Evolutionary conservation across 2,329 filamentous ascomycete species (phyloP).

Genomic region (Stagonosporopsis rhizophila): DNA sequence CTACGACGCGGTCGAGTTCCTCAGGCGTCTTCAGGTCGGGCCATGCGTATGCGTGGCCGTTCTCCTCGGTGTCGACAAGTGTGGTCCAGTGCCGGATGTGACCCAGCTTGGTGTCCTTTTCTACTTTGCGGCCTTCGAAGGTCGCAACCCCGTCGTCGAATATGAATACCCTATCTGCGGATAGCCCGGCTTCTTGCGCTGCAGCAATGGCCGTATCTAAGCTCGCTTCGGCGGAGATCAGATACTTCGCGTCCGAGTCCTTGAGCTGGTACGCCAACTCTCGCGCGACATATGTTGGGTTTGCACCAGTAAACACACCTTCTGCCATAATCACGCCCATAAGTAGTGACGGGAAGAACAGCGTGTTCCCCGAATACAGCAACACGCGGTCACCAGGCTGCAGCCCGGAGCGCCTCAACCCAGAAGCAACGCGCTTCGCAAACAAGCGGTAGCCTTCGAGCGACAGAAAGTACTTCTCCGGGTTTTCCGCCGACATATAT

Average conservation of each 20-base stretch:
- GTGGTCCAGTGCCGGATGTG: conserved; percentile 67
- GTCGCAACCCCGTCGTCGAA: conserved; percentile 64
- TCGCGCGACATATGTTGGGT: conserved; percentile 70
- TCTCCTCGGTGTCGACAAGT: conserved; percentile 57
- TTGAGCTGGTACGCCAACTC: conserved; percentile 79
- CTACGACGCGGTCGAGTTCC: conserved; percentile 63
- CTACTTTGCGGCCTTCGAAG: conserved; percentile 52
- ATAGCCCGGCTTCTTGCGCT: conserved; percentile 64
- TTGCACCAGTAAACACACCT: conserved; percentile 78
- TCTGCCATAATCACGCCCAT: conserved; percentile 79
- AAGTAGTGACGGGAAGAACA: conserved; percentile 75
- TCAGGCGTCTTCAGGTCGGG: conserved; percentile 60
- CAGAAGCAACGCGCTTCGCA: conserved; percentile 74
- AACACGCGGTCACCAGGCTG: conserved; percentile 72
- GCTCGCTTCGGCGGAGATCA: conserved; percentile 68
- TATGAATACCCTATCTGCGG: conserved; percentile 65
- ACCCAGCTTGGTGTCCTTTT: conserved; percentile 48
- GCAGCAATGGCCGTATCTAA: conserved; percentile 72
- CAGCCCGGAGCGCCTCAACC: conserved; percentile 69
- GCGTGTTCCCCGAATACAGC: conserved; percentile 74
- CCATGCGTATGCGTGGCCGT: conserved; percentile 70
- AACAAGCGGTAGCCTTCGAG: conserved; percentile 70
- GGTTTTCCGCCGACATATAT: conserved; percentile 70
- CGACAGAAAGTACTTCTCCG: conserved; percentile 72
- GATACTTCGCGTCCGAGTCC: conserved; percentile 71